Base-by-base conservation (phyloP, 495 filamentous ascomycete genomes). In the Penicillium nucicola region DNA sequence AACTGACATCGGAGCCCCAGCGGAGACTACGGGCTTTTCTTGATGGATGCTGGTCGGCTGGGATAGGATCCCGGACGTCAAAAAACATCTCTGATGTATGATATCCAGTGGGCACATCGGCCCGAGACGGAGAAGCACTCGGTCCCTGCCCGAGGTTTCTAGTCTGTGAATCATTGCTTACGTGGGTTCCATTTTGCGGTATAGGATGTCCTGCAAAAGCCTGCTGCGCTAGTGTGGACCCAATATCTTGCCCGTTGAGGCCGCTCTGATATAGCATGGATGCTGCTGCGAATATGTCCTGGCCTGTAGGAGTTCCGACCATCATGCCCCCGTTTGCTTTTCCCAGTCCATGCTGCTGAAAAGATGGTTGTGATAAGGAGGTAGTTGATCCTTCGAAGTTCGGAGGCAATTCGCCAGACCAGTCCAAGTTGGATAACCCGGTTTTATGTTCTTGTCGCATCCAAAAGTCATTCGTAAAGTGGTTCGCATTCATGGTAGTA, bases 1-100 rank as follows among this genome's bases (percentile, higher is more conserved):
- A 89, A 43, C 72, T 76, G 5, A 74, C 59, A 66, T 89, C 86
- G 0, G 86, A 85, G 15, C 86, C 86, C 76, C 81, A 89, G 14
- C 79, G 80, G 20, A 86, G 64, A 13, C 64, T 61, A 12, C 69
- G 66, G 17, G 58, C 61, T 48, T 72, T 74, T 8, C 64, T 54
- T 20, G 65, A 66, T 10, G 65, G 60, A 51, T 75, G 73, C 45
- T 71, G 68, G 33, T 75, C 73, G 15, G 53, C 60, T 8, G 69
- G 67, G 25, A 70, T 66, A 1, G 73, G 69, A 20, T 75, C 65
- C 18, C 64, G 66, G 9, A 69, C 64, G 57, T 74, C 69, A 40
- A 77, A 77, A 8, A 74, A 61, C 71, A 75, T 75, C 41, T 75
- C 65, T 5, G 69, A 62, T 5, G 73, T 75, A 46, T 77, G 73